Percentiles rank a stretch among this genome's conserved stretches.
Conservation (phyloP, 805 yeast species). For the Clavispora santaluciae region DNA sequence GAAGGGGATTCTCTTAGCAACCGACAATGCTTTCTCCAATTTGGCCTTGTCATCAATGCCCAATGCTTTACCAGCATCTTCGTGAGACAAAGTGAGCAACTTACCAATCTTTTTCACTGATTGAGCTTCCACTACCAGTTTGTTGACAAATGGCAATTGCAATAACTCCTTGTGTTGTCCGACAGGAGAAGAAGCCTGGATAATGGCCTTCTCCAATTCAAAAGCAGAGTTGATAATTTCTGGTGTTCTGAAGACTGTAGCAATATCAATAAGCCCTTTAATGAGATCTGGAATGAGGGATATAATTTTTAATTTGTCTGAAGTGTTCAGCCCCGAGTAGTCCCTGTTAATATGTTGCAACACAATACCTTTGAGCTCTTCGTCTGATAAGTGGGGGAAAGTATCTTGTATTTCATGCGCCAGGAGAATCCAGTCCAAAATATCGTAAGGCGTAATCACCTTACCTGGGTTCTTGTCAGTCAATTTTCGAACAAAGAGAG, state of each 20-base stretch:
- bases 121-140: slow-evolving; percentile 37
- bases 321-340: slow-evolving; percentile 19
- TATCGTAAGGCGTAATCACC: slow-evolving; percentile 50
- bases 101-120: slow-evolving; percentile 64
- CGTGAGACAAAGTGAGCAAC: slow-evolving; percentile 53
- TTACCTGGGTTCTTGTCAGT: slow-evolving; percentile 73
- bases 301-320: slow-evolving; percentile 51
- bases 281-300: slow-evolving; percentile 62
- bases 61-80: slow-evolving; percentile 50
- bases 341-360: slow-evolving; percentile 56
- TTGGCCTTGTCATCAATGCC: slow-evolving; percentile 47
- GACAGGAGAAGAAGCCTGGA: slow-evolving; percentile 66
- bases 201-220: slow-evolving; percentile 63
- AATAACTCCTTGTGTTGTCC: slow-evolving; percentile 57
- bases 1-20: slow-evolving; percentile 64
- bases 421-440: slow-evolving; percentile 55
- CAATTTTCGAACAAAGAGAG: slow-evolving; percentile 62
- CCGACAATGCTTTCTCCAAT: slow-evolving; percentile 44
- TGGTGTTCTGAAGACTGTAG: slow-evolving; percentile 69
- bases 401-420: slow-evolving; percentile 59
- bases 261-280: slow-evolving; percentile 72
- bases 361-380: slow-evolving; percentile 48
- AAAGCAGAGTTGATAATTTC: slow-evolving; percentile 58
- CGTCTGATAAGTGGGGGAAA: slow-evolving; percentile 38
- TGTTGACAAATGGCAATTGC: slow-evolving; percentile 75